These are phyloP conservation scores for Gonapodya sp. DNA, from an alignment of 192 early-diverging fungal genomes.

Conservation along the genomic window DNA sequence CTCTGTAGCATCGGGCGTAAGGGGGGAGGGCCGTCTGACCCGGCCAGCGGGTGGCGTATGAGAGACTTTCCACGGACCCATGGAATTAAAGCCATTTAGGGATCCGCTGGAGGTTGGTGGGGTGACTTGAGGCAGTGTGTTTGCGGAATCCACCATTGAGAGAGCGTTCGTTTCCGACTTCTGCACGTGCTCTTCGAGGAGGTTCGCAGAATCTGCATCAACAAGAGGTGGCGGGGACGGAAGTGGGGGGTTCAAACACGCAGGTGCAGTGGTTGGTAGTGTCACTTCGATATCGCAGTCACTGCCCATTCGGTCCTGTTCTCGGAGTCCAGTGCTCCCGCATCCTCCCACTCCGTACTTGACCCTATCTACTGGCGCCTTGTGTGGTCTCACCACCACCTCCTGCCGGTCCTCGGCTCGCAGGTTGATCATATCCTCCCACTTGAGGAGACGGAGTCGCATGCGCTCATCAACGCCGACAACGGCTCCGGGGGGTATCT, in stretches of 20 bases:
- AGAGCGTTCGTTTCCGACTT: not conserved
- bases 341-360: not conserved
- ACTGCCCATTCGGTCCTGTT: not conserved
- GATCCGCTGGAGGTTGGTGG: not conserved
- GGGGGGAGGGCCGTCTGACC: too few relatives aligned
- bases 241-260: not conserved
- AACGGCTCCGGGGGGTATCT: not conserved
- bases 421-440: not conserved
- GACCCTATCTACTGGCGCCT: not conserved
- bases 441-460: not conserved
- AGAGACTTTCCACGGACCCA: not conserved
- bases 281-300: not conserved
- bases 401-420: not conserved
- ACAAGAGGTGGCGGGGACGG: not conserved
- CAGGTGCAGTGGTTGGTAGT: not conserved
- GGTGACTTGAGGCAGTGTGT: not conserved
- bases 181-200: not conserved
- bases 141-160: not conserved
- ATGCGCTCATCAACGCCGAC: constrained; percentile 3
- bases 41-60: too few relatives aligned
- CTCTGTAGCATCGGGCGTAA: not conserved
- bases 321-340: not conserved
- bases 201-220: not conserved
- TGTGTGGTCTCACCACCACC: not conserved
- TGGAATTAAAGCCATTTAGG: not conserved